Base-by-base conservation (phyloP, 352 stramenopile species). In the Thalassiosira oceanica region DNA sequence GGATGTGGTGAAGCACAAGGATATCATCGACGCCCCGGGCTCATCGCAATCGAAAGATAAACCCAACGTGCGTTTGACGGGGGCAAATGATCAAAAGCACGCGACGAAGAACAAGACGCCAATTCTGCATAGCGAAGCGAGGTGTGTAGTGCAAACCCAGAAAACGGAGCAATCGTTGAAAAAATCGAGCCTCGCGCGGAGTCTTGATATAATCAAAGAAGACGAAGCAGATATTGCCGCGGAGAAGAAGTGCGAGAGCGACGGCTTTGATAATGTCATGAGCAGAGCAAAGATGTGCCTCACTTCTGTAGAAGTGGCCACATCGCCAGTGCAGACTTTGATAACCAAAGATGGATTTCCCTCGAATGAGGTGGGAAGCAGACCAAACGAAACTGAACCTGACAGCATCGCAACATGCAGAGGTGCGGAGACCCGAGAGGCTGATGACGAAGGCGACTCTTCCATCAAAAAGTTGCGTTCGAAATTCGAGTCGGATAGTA, bases 401-500 rank as follows among this genome's bases (percentile, higher is more conserved):
- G 41, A 18, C 41, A 10, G 11, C 26, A 35, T 48, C 56, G 27
- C 27, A 0, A 56, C 55, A 11, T 31, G 42, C 10, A 37, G 28
- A 43, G 56, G 27, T 44, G 7, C 48, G 6, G 28, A 20, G 21
- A 45, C 41, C 10, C 16, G 36, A 11, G 10, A 3, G 1, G 18
- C 20, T 21, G 13, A 6, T 5, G 35, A 16, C 7, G 8, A 7
- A 18, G 41, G 11, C 41, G 10, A 15, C 18, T 42, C 54, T 11
- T 41, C 35, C 23, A 51, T 68, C 16, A 20, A 49, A n/a, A 46
- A 61, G 16, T 50, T 68, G 46, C 41, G 46, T 44, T 61, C 57
- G 5, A 60, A 7, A 26, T 68, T 61, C 21, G 46, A 57, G n/a
- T 57, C 27, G 28, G 37, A 33, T 20, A 24, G 18, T 10, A 56